Conservation (phyloP, 305 asterid species). For the Rubia balearica region DNA sequence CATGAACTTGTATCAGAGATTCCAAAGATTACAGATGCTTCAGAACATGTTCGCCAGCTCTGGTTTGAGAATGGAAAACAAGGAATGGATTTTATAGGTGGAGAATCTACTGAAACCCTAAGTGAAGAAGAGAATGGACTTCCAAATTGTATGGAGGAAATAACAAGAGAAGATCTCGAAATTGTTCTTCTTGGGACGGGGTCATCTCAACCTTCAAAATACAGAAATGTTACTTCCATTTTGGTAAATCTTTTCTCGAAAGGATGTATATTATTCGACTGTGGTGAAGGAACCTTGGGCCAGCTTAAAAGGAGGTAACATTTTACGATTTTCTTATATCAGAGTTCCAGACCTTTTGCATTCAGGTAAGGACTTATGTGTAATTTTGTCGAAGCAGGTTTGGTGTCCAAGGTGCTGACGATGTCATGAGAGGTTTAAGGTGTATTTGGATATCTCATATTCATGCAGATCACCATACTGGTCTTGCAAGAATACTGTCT, state of each 20-base stretch:
- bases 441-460: slow-evolving; percentile 96
- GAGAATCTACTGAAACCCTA: slow-evolving; percentile 19
- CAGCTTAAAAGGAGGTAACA: slow-evolving; percentile 83
- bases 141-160: slow-evolving; percentile 70
- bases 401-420: slow-evolving; percentile 76
- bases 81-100: slow-evolving; percentile 11
- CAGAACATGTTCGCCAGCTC: slow-evolving; percentile 40
- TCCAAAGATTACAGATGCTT: slow-evolving; percentile 65
- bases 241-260: slow-evolving; percentile 70
- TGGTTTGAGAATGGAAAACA: slow-evolving; percentile 30
- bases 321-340: slow-evolving; percentile 2
- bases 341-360: not conserved
- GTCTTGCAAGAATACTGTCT: slow-evolving; percentile 85
- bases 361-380: not conserved
- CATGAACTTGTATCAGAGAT: slow-evolving; percentile 58
- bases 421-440: slow-evolving; percentile 53
- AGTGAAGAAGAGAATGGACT: slow-evolving; percentile 49
- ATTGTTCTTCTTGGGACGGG: slow-evolving; percentile 96
- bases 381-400: slow-evolving; percentile 37
- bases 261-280: slow-evolving; percentile 77
- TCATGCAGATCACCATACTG: slow-evolving; percentile 94
- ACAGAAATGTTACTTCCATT: slow-evolving; percentile 84
- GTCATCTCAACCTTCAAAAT: slow-evolving; percentile 93
- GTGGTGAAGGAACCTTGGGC: slow-evolving; percentile 94
- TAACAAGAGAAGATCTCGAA: slow-evolving; percentile 74